A percentile compares a stretch with the other conserved stretches of the same genome.
These are phyloP conservation scores for Epichloe coenophiala DNA, from an alignment of 2,329 filamentous ascomycete species.

Conservation along the genomic window DNA sequence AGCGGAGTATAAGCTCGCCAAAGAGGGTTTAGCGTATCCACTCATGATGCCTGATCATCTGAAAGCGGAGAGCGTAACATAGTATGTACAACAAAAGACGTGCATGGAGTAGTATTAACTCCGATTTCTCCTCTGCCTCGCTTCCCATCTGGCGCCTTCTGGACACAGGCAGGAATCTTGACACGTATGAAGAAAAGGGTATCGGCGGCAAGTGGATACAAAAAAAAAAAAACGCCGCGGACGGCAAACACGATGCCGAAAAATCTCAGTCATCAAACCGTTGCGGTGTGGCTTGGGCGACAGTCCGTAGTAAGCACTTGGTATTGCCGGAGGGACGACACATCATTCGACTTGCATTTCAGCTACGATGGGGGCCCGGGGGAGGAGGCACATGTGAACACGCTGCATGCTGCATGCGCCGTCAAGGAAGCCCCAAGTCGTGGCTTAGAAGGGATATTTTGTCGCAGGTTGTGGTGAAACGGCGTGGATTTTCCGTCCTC, in stretches of 20 bases:
- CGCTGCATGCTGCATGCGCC: not conserved
- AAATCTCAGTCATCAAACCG: not conserved
- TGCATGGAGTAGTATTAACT: no score
- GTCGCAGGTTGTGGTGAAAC: no score
- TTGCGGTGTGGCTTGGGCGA: not conserved
- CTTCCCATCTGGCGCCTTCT: not conserved
- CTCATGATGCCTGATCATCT: no score
- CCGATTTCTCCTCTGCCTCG: not conserved
- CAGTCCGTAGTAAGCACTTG: not conserved
- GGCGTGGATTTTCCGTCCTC: no score
- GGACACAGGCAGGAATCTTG: not conserved
- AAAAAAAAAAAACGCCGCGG: no score
- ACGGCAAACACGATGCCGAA: not conserved
- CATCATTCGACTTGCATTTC: not conserved
- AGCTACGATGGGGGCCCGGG: not conserved
- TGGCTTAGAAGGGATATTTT: no score
- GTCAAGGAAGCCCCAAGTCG: no score
- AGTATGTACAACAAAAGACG: no score
- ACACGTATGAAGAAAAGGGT: not conserved
- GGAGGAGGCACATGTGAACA: not conserved
- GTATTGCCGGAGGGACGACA: not conserved
- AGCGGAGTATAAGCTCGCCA: no score
- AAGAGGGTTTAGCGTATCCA: no score
- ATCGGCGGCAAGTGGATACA: not conserved
- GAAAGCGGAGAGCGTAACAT: no score